A percentile compares a stretch with the other conserved stretches of the same genome.
These are phyloP conservation scores for Fermentozyma sake DNA, from an alignment of 1,139 yeast genomes.

Conservation along the genomic window DNA sequence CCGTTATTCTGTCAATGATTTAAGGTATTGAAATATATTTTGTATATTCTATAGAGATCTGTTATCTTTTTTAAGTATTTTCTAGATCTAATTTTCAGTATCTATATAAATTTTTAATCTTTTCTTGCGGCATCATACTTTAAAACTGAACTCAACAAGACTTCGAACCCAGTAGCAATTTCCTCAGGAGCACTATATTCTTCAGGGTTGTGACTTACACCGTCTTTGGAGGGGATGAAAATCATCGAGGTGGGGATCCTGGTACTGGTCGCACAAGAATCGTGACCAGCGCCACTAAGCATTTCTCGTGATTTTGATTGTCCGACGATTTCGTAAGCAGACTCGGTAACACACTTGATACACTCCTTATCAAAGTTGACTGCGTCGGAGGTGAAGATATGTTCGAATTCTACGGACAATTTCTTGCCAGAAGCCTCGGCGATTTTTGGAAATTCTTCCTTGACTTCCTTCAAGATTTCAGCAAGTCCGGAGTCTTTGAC, in stretches of 20 bases:
- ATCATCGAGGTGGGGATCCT: conserved; percentile 70
- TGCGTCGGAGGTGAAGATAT: conserved; percentile 47
- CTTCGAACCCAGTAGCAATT: conserved; percentile 54
- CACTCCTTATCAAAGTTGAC: conserved; percentile 51
- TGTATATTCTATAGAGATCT: not conserved
- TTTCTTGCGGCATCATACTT: conserved; percentile 37
- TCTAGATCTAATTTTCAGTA: not conserved
- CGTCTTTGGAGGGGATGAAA: conserved; percentile 66
- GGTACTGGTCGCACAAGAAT: conserved; percentile 54
- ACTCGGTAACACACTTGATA: conserved; percentile 44
- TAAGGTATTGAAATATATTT: no score
- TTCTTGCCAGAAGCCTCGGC: conserved; percentile 18
- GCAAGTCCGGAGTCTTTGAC: conserved; percentile 41
- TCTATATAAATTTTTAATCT: conserved; percentile 1
- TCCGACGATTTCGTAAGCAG: conserved; percentile 50
- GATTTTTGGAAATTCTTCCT: conserved; percentile 32
- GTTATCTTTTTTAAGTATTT: not conserved
- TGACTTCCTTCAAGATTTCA: conserved; percentile 35
- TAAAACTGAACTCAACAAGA: conserved; percentile 54
- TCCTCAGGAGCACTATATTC: conserved; percentile 65
- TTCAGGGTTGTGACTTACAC: conserved; percentile 65
- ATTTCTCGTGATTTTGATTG: conserved; percentile 39
- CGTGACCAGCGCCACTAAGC: conserved; percentile 73
- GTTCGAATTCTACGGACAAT: conserved; percentile 33
- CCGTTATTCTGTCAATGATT: no score